Evolutionary conservation across 768 basidiomycete genomes (phyloP), one percentile per base, ranked within the genome.

Genomic region (Pholiota microspora): DNA sequence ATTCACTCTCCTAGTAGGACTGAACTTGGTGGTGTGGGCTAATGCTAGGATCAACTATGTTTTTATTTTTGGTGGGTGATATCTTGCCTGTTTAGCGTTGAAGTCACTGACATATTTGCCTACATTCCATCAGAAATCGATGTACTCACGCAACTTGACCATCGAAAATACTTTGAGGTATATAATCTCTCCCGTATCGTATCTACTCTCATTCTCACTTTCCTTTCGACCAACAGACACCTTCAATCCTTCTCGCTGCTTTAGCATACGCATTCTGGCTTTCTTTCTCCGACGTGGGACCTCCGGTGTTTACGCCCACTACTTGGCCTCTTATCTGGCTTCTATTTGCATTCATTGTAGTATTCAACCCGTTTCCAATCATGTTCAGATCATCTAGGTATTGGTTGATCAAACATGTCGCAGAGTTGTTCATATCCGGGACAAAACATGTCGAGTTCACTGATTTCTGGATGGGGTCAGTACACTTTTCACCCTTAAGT

Each of bases 381-480:
- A 68, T 84, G 35, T 81, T 78, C 65, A 78, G 78, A 24, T 62
- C 80, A 38, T 84, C 88, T 0, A 77, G 96, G 36, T 92, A 82
- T 71, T 99, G 97, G 97, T 67, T 93, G 34, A 62, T 94, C 24
- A 81, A 75, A 62, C 84, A 78, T 34, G 55, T 88, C 15, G 79
- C 77, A 13, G 80, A 83, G 50, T 78, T 94, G 18, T 71, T 90
- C 21, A 67, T 81, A 7, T 84, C 91, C 16, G 94, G 95, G 2
- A 75, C 75, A 28, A 80, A 79, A 47, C 77, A 74, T 10, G 93
- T 95, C 54, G 92, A 94, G 85, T 94, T 94, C 66, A 71, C 85
- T 13, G 92, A 92, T 75, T 91, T 93, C 82, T 94, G 92, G 92
- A 77, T 93, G 67, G 92, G 89, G 89, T 89, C 68, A 51, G 80